Conservation (phyloP, 73 alveolate genomes). For the Tetrahymena borealis region DNA sequence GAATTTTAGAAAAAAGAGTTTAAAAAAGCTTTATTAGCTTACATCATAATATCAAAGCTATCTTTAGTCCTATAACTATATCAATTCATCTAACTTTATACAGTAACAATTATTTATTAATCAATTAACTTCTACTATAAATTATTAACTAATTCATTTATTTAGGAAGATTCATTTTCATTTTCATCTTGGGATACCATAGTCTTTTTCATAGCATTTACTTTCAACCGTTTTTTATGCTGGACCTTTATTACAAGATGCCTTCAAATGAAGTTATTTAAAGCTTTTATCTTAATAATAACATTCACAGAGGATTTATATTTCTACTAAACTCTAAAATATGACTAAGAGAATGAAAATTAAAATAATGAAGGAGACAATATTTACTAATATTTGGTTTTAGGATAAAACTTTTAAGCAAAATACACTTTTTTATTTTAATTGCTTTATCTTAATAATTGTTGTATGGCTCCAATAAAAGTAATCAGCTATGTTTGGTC, state of each 20-base stretch:
- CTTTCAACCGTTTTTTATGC: not conserved
- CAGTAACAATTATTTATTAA: not conserved
- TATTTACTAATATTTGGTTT: not conserved
- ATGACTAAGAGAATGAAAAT: not conserved
- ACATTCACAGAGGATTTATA: not conserved
- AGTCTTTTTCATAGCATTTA: too few relatives aligned
- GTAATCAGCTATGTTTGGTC: not conserved
- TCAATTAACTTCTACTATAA: not conserved
- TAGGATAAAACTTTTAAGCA: not conserved
- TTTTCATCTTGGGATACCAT: too few relatives aligned
- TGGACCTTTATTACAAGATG: not conserved
- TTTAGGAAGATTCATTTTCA: too few relatives aligned
- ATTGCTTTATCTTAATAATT: not conserved
- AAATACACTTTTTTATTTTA: not conserved
- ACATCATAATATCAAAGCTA: not conserved
- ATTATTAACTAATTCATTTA: too few relatives aligned
- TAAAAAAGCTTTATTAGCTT: not conserved
- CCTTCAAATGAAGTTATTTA: not conserved
- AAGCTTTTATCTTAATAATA: not conserved
- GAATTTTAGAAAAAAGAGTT: not conserved
- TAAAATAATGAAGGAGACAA: not conserved
- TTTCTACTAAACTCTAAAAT: not conserved
- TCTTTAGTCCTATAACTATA: not conserved
- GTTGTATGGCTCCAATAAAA: not conserved
- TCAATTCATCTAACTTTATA: not conserved